phyloP scores from a whole-genome alignment of 2,329 filamentous ascomycete species.

The Intubia oerlemansii region DNA sequence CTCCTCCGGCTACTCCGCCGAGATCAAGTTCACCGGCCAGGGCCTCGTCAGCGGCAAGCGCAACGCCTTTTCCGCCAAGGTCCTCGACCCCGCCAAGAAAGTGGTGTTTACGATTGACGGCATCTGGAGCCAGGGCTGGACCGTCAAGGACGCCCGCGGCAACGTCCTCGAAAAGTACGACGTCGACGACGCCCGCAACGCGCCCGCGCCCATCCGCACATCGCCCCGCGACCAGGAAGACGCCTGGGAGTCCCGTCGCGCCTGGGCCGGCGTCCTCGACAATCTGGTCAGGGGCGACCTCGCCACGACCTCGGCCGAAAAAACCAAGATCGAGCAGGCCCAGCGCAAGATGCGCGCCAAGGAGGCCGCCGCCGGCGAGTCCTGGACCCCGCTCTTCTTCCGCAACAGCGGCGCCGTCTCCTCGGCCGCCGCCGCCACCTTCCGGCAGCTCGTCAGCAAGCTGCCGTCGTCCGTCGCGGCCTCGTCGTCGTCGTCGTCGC shows the following conservation, averaged over 20 bases:
- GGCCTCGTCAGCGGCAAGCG: constrained; percentile 22
- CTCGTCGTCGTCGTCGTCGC: constrained; percentile 3
- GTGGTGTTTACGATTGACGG: constrained; percentile 18
- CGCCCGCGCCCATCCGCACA: constrained; percentile 14
- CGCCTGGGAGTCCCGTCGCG: constrained; percentile 56
- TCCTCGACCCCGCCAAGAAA: constrained; percentile 17
- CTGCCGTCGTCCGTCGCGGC: constrained; percentile 4
- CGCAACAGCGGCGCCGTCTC: constrained; percentile 6
- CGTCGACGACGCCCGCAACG: constrained; percentile 15
- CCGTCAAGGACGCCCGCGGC: constrained; percentile 14
- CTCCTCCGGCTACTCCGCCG: constrained; percentile 22
- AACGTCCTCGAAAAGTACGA: constrained; percentile 15
- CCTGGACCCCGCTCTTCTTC: constrained; percentile 21
- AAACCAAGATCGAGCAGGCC: constrained; percentile 61
- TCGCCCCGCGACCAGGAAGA: constrained; percentile 47
- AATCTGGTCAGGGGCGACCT: constrained; percentile 57
- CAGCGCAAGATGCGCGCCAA: constrained; percentile 54
- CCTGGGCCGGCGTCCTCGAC: constrained; percentile 58
- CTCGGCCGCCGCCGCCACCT: not conserved
- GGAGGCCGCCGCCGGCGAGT: constrained; percentile 30
- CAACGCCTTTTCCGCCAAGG: constrained; percentile 23
- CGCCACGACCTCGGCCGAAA: constrained; percentile 47
- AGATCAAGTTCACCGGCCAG: constrained; percentile 24
- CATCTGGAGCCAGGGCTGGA: constrained; percentile 22
- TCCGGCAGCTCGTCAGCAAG: constrained; percentile 2